Base-by-base conservation (phyloP, 495 filamentous ascomycete species). In the Terfezia boudieri region DNA sequence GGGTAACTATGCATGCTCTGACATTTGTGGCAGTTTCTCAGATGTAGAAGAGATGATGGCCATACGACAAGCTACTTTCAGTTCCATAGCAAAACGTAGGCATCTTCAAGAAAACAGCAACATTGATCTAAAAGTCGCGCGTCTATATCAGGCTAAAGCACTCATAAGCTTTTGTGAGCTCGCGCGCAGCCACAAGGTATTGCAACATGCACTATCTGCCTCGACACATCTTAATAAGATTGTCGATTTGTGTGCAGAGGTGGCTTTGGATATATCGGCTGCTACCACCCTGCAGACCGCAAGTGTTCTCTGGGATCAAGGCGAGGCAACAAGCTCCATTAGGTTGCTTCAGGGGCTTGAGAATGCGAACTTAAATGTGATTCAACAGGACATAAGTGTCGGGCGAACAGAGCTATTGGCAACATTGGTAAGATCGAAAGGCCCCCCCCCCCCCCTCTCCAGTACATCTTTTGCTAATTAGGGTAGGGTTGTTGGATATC, bases 281-380 rank as follows among this genome's bases (percentile, higher is more conserved):
- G 79, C 78, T 37, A 76, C 83, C 23, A 75, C 76, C 56, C 74
- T 84, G 49, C 90, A 96, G 65, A 74, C 80, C 20, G 86, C 90
- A 9, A 83, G 84, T 58, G 86, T 93, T 43, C 70, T 99, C 12
- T 99, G 90, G 90, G 86, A 89, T 54, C 83, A 93, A 63, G 89
- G 85, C 14, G 89, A 96, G 64, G 83, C 84, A 73, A 75, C 80
- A n/a, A 75, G 87, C 3, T 93, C 92, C 1, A 93, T 99, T 51
- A 73, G 77, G 43, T 87, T 95, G 74, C 77, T 96, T 32, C 79
- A 87, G 59, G 73, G 78, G 41, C 71, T 94, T 26, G 41, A 46
- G 4, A 75, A 81, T 36, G 72, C 73, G 50, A 69, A 77, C 20
- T 67, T 71, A n/a, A 71, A 77, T 9, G 61, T 82, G 2, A 78